These are phyloP conservation scores for Neopestalotiopsis sp. DNA, from an alignment of 2,329 filamentous ascomycete genomes.

Conservation along the genomic window DNA sequence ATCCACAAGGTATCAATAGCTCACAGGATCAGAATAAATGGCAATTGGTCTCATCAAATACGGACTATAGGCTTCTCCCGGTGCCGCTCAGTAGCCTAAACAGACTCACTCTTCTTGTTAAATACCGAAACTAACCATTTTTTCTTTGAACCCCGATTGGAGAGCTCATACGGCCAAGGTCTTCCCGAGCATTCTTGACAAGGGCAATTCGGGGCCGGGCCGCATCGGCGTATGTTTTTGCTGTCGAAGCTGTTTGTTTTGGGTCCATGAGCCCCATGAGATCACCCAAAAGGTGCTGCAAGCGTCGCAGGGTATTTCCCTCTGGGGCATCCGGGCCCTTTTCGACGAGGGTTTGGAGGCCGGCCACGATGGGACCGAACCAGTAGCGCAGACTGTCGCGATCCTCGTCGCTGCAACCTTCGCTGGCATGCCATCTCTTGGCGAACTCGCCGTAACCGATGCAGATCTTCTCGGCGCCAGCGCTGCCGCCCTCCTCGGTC, in stretches of 20 bases:
- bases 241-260: neutral
- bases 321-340: neutral
- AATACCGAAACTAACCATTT: no score
- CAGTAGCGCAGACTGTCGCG: neutral
- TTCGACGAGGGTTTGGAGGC: neutral
- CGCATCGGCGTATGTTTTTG: no score
- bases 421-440: neutral
- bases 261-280: neutral
- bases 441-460: neutral
- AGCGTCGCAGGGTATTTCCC: neutral
- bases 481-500: neutral
- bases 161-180: no score
- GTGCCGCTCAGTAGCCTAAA: no score
- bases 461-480: neutral
- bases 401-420: neutral
- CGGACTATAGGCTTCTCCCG: no score
- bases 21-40: no score
- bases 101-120: no score
- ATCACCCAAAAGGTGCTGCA: neutral
- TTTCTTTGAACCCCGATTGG: no score
- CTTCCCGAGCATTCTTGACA: no score
- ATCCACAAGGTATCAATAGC: no score
- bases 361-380: neutral
- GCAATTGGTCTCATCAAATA: no score
- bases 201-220: no score